These are phyloP conservation scores for Oidium heveae DNA, from an alignment of 2,329 filamentous ascomycete species.

Conservation along the genomic window DNA sequence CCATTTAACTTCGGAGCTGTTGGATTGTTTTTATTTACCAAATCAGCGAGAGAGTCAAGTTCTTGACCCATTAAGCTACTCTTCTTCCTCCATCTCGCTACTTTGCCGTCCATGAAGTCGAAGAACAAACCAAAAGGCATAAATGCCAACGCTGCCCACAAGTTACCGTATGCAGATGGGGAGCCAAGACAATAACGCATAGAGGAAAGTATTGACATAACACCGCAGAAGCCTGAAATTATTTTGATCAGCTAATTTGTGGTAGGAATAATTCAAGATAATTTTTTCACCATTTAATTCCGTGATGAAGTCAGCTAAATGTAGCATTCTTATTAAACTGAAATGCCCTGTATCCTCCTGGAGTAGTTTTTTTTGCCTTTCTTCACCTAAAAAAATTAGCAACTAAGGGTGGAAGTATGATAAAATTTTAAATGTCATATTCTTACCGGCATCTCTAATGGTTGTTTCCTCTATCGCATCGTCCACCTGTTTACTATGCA, in stretches of 20 bases:
- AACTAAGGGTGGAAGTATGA: not conserved
- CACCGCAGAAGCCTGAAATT: conserved; percentile 46
- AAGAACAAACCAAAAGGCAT: conserved; percentile 91
- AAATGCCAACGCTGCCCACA: conserved; percentile 65
- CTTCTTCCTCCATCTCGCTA: conserved; percentile 90
- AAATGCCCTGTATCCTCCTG: conserved; percentile 50
- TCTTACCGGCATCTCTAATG: not conserved
- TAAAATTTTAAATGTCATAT: not conserved
- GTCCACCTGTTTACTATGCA: not conserved
- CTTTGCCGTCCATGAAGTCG: conserved; percentile 92
- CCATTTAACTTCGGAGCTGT: not conserved
- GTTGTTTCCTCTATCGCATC: not conserved
- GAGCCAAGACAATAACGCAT: conserved; percentile 74
- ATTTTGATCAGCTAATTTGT: not conserved
- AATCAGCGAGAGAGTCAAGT: conserved; percentile 78
- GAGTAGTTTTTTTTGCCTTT: conserved; percentile 56
- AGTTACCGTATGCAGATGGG: conserved; percentile 34
- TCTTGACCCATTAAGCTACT: conserved; percentile 96
- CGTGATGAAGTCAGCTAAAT: conserved; percentile 66
- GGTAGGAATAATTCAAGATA: not conserved
- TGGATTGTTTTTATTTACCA: conserved; percentile 28
- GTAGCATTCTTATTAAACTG: conserved; percentile 39
- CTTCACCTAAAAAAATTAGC: conserved; percentile 23
- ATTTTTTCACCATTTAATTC: conserved; percentile 41
- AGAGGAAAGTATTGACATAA: conserved; percentile 90